Percentiles rank a stretch among this genome's conserved stretches.
These are phyloP conservation scores for Saprolegnia parasitica DNA, from an alignment of 352 stramenopile genomes.

Conservation along the genomic window DNA sequence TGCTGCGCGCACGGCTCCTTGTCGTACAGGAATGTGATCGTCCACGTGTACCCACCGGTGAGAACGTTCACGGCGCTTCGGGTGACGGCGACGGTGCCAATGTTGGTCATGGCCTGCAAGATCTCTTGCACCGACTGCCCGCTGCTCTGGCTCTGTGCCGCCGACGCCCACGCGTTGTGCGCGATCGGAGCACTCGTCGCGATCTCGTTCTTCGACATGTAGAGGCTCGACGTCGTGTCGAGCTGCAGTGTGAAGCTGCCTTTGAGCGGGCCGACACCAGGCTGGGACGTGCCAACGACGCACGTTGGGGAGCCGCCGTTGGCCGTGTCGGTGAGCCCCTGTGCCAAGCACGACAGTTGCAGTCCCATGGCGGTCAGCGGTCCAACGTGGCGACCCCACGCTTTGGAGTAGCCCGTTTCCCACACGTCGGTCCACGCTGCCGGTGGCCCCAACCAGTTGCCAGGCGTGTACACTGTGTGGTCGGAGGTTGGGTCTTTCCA, in stretches of 20 bases:
- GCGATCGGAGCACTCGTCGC: slow-evolving; percentile 77
- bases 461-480: slow-evolving; percentile 71
- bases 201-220: slow-evolving; percentile 60
- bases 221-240: slow-evolving; percentile 59
- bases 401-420: slow-evolving; percentile 92
- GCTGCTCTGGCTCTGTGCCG: slow-evolving; percentile 82
- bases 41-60: slow-evolving; percentile 94
- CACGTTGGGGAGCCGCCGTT: slow-evolving; percentile 56
- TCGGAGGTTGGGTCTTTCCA: slow-evolving; percentile 91
- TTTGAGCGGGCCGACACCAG: slow-evolving; percentile 80
- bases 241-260: slow-evolving; percentile 89
- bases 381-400: slow-evolving; percentile 95
- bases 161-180: slow-evolving; percentile 90
- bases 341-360: slow-evolving; percentile 50
- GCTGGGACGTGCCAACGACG: slow-evolving; percentile 28
- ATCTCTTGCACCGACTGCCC: slow-evolving; percentile 94
- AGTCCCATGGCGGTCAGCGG: slow-evolving; percentile 54
- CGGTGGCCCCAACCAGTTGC: slow-evolving; percentile 88
- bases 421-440: slow-evolving; percentile 87
- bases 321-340: slow-evolving; percentile 55
- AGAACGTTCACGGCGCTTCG: slow-evolving; percentile 72
- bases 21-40: slow-evolving; percentile 92
- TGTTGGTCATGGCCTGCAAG: slow-evolving; percentile 89
- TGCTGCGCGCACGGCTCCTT: slow-evolving; percentile 50
- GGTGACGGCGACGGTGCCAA: slow-evolving; percentile 91